Evolutionary conservation across 2,329 filamentous ascomycete genomes (phyloP), one percentile per base, ranked within the genome.

Genomic region (Aspergillus sergii): DNA sequence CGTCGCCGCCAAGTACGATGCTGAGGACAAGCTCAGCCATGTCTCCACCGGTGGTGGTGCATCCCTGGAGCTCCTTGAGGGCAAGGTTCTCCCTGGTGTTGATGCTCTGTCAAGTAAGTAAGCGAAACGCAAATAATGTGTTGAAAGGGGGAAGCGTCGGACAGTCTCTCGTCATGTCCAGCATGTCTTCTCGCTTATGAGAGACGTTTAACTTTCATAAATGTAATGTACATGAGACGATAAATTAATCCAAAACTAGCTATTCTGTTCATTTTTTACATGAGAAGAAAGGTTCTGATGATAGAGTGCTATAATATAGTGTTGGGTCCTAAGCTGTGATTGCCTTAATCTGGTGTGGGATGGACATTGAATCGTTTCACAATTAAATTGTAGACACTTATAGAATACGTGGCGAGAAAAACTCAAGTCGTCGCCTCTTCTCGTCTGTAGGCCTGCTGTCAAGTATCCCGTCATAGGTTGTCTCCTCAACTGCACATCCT

Each of bases 11-110:
- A 97, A 99, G 86, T 99, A 97, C 80, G 90, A 90, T 60, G 94
- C 92, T 67, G 95, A 99, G 86, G 89, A 92, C 82, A 96, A 98
- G 89, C 87, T 98, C 76, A 97, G 93, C 85, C 95, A 99, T 84
- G 95, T 99, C 68, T 97, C 93, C 57, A 99, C 95, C 36, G 95
- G 95, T 72, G 95, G 95, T 76, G 95, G 95, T 83, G 95, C 95
- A 70, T 94, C 91, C 73, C 85, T 99, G 76, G 95, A 99, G 86
- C 85, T 99, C 74, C 89, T 99, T 67, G 95, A 99, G 88, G 95
- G 95, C 82, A 99, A 99, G 88, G 94, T 93, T 69, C 86, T 99
- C 76, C 95, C 95, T 62, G 95, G 95, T 85, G 94, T 99, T 68
- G 85, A 87, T 75, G 94, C 94, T 73, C 89, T 99, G 79, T 97